Evolutionary conservation across 345 rosid species (phyloP), one percentile per base, ranked within the genome.

Genomic region (Euclidium syriacum): DNA sequence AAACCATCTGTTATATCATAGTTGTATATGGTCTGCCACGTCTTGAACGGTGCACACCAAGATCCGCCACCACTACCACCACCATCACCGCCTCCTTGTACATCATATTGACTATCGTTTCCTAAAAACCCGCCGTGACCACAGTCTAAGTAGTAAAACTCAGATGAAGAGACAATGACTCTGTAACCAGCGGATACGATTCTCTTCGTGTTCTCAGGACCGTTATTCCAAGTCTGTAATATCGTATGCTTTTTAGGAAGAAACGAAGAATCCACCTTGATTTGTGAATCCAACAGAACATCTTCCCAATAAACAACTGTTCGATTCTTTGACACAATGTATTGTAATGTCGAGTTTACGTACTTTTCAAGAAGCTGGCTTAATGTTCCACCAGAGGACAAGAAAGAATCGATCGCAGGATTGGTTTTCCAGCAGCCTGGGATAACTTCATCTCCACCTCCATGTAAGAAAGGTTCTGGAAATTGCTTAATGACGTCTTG

Each of bases 271-370:
- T 71, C 72, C 43, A 73, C 95, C 47, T 85, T 86, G 34, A 91
- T 54, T 16, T 11, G n/a, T 4, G 52, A 47, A 55, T 80, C 86
- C 62, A 86, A 52, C 60, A 88, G 52, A 43, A 92, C 79, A 67
- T 88, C 94, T 75, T 89, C 96, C 92, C 92, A 91, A 63, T 85
- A 92, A 4, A 92, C 79, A n/a, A 17, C 94, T 6, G 91, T 85
- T 2, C 84, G 84, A 66, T 92, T 88, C 14, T 72, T 78, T 19
- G 89, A 88, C n/a, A 75, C 34, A 10, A 91, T 81, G 65, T 79
- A 83, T 72, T 82, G 83, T 29, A 85, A 72, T 6, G 95, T 85
- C 18, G 73, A 61, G 57, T 76, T 79, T 19, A 91, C 53, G 63
- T 83, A 91, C 23, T 16, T 79, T 59, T 86, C 87, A 1, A 88